phyloP scores from a whole-genome alignment of 257 asterid genomes.

The Paraleonurus japonicus region DNA sequence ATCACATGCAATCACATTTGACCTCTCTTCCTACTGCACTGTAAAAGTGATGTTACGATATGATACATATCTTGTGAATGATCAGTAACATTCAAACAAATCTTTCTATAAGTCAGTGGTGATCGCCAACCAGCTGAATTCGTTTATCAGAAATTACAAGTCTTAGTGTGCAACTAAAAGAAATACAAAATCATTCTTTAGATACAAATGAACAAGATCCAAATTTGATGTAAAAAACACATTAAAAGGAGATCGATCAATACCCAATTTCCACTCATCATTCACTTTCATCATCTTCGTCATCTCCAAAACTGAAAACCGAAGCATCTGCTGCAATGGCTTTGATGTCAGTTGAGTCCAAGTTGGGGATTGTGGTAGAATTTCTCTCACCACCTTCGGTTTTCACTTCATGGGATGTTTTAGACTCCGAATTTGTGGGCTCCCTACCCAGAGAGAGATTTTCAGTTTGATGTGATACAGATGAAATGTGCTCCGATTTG shows the following conservation, averaged over 20 bases:
- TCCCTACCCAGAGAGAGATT: slow-evolving; percentile 47
- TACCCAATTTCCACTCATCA: neutral
- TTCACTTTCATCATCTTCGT: slow-evolving; percentile 84
- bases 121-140: neutral
- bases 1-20: too few relatives aligned
- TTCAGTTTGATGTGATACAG: slow-evolving; percentile 44
- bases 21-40: neutral
- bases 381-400: slow-evolving; percentile 38
- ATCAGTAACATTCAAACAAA: neutral
- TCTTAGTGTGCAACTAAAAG: neutral
- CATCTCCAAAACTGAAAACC: slow-evolving; percentile 94
- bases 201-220: neutral
- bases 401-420: slow-evolving; percentile 41
- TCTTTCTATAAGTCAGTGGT: neutral
- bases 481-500: slow-evolving; percentile 37
- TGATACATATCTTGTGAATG: too few relatives aligned
- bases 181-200: neutral
- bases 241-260: neutral
- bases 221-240: neutral
- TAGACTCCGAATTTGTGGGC: slow-evolving; percentile 31
- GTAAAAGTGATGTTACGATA: neutral
- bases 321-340: slow-evolving; percentile 99
- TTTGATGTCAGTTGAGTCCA: slow-evolving; percentile 73
- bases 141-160: neutral
- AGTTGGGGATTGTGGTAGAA: slow-evolving; percentile 41